These are phyloP conservation scores for Colletotrichum musicola DNA, from an alignment of 2,329 filamentous ascomycete species.

Conservation along the genomic window DNA sequence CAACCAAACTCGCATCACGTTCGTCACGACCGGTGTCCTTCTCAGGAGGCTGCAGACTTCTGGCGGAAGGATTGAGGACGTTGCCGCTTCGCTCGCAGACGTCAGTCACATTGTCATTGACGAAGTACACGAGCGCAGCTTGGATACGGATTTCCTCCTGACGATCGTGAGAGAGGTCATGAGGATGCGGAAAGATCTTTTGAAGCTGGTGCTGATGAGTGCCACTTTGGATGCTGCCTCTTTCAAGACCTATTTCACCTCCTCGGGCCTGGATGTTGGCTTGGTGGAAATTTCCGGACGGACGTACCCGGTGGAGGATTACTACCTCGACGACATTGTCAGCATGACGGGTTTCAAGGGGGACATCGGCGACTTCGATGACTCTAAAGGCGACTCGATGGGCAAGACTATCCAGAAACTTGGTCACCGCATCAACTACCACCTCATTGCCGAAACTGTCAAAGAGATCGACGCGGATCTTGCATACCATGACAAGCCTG, in stretches of 20 bases:
- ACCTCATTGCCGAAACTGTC: slow-evolving; percentile 84
- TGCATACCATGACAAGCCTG: slow-evolving; percentile 72
- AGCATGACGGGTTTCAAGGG: slow-evolving; percentile 79
- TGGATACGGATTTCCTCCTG: slow-evolving; percentile 95
- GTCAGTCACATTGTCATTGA: slow-evolving; percentile 96
- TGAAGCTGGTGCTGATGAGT: slow-evolving; percentile 96
- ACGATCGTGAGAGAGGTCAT: slow-evolving; percentile 89
- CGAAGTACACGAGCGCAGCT: slow-evolving; percentile 94
- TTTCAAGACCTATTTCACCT: slow-evolving; percentile 86
- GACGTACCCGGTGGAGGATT: slow-evolving; percentile 90
- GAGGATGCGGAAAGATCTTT: slow-evolving; percentile 77
- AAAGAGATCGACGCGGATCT: slow-evolving; percentile 85
- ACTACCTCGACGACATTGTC: slow-evolving; percentile 90
- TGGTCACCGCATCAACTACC: slow-evolving; percentile 91
- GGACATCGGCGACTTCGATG: slow-evolving; percentile 61
- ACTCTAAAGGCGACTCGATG: slow-evolving; percentile 64
- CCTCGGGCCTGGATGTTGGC: slow-evolving; percentile 76
- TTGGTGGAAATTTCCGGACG: slow-evolving; percentile 88
- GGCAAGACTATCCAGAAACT: slow-evolving; percentile 79
- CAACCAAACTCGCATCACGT: slow-evolving; percentile 86
- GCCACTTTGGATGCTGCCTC: slow-evolving; percentile 91
- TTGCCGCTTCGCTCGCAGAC: slow-evolving; percentile 84
- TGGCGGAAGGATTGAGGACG: slow-evolving; percentile 82
- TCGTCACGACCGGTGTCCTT: slow-evolving; percentile 95
- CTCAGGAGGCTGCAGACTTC: slow-evolving; percentile 92